Conservation (phyloP, 179 eudicot species). For the Nepenthes alata region DNA sequence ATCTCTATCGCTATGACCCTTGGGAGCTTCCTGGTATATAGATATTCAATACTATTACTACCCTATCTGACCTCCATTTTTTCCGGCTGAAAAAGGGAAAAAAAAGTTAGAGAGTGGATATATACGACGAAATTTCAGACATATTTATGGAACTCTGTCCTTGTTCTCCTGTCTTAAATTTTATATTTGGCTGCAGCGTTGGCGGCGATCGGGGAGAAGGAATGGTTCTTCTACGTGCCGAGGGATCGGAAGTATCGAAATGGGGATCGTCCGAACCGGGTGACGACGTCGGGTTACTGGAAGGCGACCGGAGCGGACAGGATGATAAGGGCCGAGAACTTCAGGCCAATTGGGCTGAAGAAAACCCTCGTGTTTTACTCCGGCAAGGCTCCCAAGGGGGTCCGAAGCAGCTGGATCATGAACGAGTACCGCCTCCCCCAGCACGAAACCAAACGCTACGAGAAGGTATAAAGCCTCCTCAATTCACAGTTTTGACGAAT, state of each 20-base stretch:
- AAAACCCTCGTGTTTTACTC: constrained; percentile 88
- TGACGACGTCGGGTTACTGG: constrained; percentile 92
- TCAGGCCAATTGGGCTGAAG: constrained; percentile 65
- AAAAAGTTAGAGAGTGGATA: no score
- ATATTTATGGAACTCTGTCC: neutral
- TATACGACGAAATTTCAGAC: neutral
- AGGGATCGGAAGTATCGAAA: constrained; percentile 81
- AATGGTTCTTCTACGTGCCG: constrained; percentile 94
- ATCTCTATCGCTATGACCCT: constrained; percentile 93
- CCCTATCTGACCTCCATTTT: neutral
- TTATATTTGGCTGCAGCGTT: constrained; percentile 26
- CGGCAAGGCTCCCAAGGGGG: constrained; percentile 89
- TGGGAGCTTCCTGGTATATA: constrained; percentile 87
- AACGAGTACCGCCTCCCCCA: constrained; percentile 92
- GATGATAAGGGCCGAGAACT: constrained; percentile 61
- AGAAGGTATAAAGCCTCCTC: constrained; percentile 43
- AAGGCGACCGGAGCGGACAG: constrained; percentile 95
- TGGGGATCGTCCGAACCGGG: constrained; percentile 88
- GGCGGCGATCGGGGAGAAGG: constrained; percentile 95
- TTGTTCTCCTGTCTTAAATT: neutral
- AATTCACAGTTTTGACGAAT: neutral
- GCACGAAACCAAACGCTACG: constrained; percentile 71
- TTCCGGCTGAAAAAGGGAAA: neutral
- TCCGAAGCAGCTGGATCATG: constrained; percentile 93
- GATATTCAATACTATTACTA: neutral